phyloP scores from a whole-genome alignment of 768 basidiomycete species.

The Lactarius akahatsu region DNA sequence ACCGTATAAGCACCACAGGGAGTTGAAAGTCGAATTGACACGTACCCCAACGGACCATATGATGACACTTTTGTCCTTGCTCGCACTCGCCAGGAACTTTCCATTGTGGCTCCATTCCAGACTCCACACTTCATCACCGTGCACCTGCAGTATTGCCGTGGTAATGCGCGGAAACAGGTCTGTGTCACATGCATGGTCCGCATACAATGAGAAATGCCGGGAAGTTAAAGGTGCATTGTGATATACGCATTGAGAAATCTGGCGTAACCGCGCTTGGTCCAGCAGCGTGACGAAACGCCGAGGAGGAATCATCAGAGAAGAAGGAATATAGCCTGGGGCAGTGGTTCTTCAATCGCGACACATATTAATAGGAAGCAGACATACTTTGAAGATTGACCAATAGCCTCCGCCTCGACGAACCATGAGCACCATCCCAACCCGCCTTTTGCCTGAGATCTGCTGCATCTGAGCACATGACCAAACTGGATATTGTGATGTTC shows the following conservation, averaged over 20 bases:
- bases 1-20: slow-evolving; percentile 3
- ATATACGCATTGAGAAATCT: slow-evolving; percentile 80
- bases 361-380: slow-evolving; percentile 28
- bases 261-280: slow-evolving; percentile 78
- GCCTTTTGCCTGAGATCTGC: slow-evolving; percentile 80
- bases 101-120: slow-evolving; percentile 95
- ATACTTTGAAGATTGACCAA: slow-evolving; percentile 81
- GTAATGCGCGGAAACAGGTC: slow-evolving; percentile 82
- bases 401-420: slow-evolving; percentile 71
- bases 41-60: slow-evolving; percentile 86
- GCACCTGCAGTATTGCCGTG: slow-evolving; percentile 81
- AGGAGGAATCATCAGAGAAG: slow-evolving; percentile 90
- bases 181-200: slow-evolving; percentile 81
- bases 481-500: slow-evolving; percentile 20
- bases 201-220: slow-evolving; percentile 74
- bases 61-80: slow-evolving; percentile 83
- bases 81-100: slow-evolving; percentile 76
- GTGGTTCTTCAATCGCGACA: neutral
- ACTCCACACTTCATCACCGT: slow-evolving; percentile 94
- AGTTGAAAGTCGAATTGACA: slow-evolving; percentile 25
- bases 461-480: slow-evolving; percentile 86
- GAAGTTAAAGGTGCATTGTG: slow-evolving; percentile 68
- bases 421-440: slow-evolving; percentile 86
- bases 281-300: slow-evolving; percentile 83
- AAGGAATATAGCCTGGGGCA: slow-evolving; percentile 78